Evolutionary conservation across 2,329 filamentous ascomycete genomes (phyloP).

Genomic region (Sclerotinia borealis): DNA sequence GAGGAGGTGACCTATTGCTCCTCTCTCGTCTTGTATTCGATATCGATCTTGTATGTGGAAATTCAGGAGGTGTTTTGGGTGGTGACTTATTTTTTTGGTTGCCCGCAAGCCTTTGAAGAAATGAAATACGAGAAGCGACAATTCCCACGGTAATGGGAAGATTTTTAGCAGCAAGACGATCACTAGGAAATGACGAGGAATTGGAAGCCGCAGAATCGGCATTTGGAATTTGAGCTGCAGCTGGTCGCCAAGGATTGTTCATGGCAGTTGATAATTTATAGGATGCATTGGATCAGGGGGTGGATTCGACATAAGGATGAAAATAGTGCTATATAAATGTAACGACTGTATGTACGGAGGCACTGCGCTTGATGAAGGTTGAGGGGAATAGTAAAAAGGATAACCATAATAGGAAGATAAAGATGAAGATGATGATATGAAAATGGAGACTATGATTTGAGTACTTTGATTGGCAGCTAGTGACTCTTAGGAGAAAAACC

Average conservation of each 20-base stretch:
- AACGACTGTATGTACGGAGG: conserved; percentile 4
- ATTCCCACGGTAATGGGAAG: conserved; percentile 31
- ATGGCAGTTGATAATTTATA: conserved; percentile 17
- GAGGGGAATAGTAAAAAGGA: neutral
- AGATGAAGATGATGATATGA: neutral
- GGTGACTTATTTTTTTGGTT: neutral
- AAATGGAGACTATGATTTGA: neutral
- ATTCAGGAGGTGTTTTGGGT: conserved; percentile 15
- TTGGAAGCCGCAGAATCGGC: neutral
- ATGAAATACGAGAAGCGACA: conserved; percentile 33
- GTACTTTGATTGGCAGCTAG: neutral
- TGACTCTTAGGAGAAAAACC: neutral
- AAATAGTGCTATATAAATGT: too few relatives aligned
- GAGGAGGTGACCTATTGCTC: neutral
- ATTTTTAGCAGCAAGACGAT: neutral
- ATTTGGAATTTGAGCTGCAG: conserved; percentile 12
- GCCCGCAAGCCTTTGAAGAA: conserved; percentile 29
- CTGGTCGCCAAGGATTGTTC: conserved; percentile 20
- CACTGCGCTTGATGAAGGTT: neutral
- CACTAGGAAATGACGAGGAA: neutral
- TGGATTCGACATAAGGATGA: neutral
- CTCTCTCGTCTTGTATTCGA: neutral
- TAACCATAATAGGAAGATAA: neutral
- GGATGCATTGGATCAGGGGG: neutral
- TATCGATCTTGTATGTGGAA: conserved; percentile 15